Evolutionary conservation across 495 filamentous ascomycete genomes (phyloP).

Genomic region (Parathielavia appendiculata): DNA sequence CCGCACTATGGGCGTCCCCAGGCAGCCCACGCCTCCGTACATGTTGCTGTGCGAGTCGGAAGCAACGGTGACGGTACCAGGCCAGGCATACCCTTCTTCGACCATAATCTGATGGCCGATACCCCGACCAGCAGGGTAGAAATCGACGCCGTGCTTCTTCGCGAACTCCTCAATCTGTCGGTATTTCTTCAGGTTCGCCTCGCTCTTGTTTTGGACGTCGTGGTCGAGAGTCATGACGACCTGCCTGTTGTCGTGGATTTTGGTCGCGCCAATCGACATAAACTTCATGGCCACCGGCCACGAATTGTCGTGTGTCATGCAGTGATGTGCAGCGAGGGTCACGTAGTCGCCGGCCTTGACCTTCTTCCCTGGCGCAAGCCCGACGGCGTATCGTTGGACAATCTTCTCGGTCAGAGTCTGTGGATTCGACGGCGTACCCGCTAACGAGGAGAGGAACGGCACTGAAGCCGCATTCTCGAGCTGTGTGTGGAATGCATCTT

Average conservation of each 20-base stretch:
- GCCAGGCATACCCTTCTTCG: slow-evolving; percentile 54
- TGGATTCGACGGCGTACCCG: slow-evolving; percentile 26
- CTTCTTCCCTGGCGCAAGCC: slow-evolving; percentile 63
- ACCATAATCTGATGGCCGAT: slow-evolving; percentile 40
- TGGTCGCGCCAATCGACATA: slow-evolving; percentile 78
- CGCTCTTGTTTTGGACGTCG: slow-evolving; percentile 84
- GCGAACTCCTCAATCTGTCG: slow-evolving; percentile 82
- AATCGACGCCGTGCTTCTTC: slow-evolving; percentile 69
- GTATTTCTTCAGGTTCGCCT: slow-evolving; percentile 82
- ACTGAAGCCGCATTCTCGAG: slow-evolving; percentile 20
- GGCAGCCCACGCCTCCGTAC: slow-evolving; percentile 78
- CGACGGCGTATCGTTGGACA: slow-evolving; percentile 70
- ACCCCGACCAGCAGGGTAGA: slow-evolving; percentile 77
- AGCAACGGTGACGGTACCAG: slow-evolving; percentile 77
- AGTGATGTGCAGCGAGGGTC: slow-evolving; percentile 52
- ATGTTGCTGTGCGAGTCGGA: slow-evolving; percentile 82
- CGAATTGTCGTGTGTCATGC: slow-evolving; percentile 93
- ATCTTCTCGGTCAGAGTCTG: slow-evolving; percentile 95
- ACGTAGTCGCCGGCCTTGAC: slow-evolving; percentile 80
- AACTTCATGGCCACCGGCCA: slow-evolving; percentile 84
- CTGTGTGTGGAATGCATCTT: slow-evolving; percentile 29
- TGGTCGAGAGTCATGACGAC: slow-evolving; percentile 90
- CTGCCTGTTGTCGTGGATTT: slow-evolving; percentile 66
- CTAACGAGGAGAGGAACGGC: background rate
- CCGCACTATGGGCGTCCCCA: slow-evolving; percentile 76